phyloP scores from a whole-genome alignment of 2,329 filamentous ascomycete genomes.

The Aspergillus jensenii region DNA sequence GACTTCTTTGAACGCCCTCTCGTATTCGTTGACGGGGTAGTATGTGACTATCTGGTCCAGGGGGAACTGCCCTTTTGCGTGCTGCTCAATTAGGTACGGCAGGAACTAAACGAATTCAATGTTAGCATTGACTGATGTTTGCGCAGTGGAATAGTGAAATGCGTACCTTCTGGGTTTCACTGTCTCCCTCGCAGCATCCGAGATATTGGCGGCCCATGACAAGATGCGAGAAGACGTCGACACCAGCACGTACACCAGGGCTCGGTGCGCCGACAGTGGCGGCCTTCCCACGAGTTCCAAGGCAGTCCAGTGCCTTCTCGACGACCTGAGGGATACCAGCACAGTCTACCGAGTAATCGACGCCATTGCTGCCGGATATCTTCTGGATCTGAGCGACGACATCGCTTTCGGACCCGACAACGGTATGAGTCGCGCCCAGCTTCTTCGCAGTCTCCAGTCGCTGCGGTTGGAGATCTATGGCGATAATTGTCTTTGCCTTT shows the following conservation, averaged over 20 bases:
- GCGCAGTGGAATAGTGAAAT: background rate
- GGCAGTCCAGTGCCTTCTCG: slow-evolving; percentile 20
- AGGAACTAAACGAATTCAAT: slow-evolving; percentile 21
- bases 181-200: slow-evolving; percentile 23
- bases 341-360: slow-evolving; percentile 21
- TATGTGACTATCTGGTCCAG: slow-evolving; percentile 48
- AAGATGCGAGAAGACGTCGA: slow-evolving; percentile 21
- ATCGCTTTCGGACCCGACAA: slow-evolving; percentile 14
- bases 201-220: slow-evolving; percentile 21
- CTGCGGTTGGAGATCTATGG: slow-evolving; percentile 21
- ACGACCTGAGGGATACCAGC: slow-evolving; percentile 19
- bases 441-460: slow-evolving; percentile 23
- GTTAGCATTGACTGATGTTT: background rate
- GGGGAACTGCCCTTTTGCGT: slow-evolving; percentile 48
- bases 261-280: slow-evolving; percentile 20
- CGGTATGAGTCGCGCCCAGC: slow-evolving; percentile 28
- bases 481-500: slow-evolving; percentile 24
- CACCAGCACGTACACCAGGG: slow-evolving; percentile 10
- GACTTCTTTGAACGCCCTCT: slow-evolving; percentile 26
- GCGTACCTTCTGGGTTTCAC: slow-evolving; percentile 18
- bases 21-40: slow-evolving; percentile 37
- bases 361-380: slow-evolving; percentile 3
- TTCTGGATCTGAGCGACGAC: slow-evolving; percentile 10
- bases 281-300: slow-evolving; percentile 18
- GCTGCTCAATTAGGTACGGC: slow-evolving; percentile 52